phyloP scores from a whole-genome alignment of 2,329 filamentous ascomycete species.

The Fusarium haematococcum region DNA sequence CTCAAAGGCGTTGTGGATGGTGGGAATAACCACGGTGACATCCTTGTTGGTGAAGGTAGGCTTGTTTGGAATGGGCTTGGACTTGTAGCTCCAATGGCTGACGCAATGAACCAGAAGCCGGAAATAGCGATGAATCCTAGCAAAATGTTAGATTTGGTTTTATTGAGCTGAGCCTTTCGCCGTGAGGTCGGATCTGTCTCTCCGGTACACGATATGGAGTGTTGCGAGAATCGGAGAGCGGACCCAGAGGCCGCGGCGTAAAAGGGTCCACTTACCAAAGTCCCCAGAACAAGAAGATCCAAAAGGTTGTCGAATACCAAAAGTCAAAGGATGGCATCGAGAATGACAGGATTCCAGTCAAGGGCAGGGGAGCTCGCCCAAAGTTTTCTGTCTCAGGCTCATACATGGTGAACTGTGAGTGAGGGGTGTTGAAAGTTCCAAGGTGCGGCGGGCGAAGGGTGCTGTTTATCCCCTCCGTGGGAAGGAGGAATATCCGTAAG shows the following conservation, averaged over 20 bases:
- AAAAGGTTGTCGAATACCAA: conserved; percentile 59
- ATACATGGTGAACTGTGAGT: conserved; percentile 36
- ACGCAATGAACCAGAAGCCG: conserved; percentile 86
- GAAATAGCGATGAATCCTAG: conserved; percentile 87
- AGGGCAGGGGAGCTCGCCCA: conserved; percentile 21
- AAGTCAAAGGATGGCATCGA: conserved; percentile 48
- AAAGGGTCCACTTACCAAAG: conserved; percentile 58
- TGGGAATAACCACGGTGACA: conserved; percentile 94
- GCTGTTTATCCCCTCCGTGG: conserved; percentile 32
- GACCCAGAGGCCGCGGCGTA: not conserved
- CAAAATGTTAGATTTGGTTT: conserved; percentile 32
- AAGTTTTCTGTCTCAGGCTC: conserved; percentile 28
- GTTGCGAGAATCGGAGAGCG: not conserved
- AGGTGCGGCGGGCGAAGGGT: conserved; percentile 21
- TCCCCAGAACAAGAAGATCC: conserved; percentile 56
- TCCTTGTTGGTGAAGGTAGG: conserved; percentile 84
- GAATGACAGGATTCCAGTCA: conserved; percentile 32
- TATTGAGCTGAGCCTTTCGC: not conserved
- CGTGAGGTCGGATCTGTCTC: not conserved
- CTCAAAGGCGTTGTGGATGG: conserved; percentile 87
- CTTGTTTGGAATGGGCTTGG: conserved; percentile 83
- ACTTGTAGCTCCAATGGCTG: conserved; percentile 88
- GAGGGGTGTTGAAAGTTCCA: conserved; percentile 28
- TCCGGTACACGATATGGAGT: not conserved
- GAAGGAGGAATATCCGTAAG: conserved; percentile 19